A percentile compares a stretch with the other conserved stretches of the same genome.
Conservation (phyloP, 257 asterid genomes). For the Solanum microdontum region DNA sequence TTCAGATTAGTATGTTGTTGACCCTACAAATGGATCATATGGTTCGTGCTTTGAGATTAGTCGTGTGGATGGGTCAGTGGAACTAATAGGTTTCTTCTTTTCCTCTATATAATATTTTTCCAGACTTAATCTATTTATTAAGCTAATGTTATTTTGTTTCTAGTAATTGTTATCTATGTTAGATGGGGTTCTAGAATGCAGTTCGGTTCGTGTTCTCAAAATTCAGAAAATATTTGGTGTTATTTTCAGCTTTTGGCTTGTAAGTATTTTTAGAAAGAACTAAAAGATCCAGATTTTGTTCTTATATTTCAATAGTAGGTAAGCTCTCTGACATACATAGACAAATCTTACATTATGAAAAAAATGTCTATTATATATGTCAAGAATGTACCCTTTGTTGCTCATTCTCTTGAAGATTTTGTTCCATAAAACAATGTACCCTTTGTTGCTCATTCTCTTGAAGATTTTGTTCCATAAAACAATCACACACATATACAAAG, state of each 20-base stretch:
- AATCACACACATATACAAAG: no score
- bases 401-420: no score
- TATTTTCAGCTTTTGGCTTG: conserved; percentile 57
- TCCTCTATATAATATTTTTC: not conserved
- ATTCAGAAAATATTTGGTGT: conserved; percentile 65
- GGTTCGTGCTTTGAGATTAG: not conserved
- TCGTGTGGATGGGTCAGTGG: no score
- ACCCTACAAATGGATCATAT: not conserved
- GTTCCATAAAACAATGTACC: no score
- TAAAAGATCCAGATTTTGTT: not conserved
- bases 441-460: no score
- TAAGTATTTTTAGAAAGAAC: conserved; percentile 10
- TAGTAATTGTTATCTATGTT: not conserved
- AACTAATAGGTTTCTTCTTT: conserved; percentile 27
- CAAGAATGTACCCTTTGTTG: no score
- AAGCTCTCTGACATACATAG: not conserved
- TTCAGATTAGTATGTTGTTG: not conserved
- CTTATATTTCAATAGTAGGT: not conserved
- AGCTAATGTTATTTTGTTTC: not conserved
- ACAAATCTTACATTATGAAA: no score
- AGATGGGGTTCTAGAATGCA: conserved; percentile 57
- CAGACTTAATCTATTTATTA: not conserved
- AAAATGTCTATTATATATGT: no score
- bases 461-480: no score
- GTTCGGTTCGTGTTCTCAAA: conserved; percentile 50